A percentile compares a stretch with the other conserved stretches of the same genome.
These are phyloP conservation scores for Arctium lappa DNA, from an alignment of 129 eudicot genomes.

Conservation along the genomic window DNA sequence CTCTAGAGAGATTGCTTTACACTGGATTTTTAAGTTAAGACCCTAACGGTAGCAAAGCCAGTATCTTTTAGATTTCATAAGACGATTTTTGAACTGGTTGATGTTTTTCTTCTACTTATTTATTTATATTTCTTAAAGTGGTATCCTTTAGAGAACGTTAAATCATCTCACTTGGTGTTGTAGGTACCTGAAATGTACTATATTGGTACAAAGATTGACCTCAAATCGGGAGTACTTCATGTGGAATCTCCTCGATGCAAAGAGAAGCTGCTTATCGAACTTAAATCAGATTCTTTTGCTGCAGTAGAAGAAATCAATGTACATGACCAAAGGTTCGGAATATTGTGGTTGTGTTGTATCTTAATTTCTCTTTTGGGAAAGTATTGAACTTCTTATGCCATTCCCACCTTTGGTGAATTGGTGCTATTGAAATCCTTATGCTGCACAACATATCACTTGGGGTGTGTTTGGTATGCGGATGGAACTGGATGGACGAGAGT, in stretches of 20 bases:
- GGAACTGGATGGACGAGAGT: no score
- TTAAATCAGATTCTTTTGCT: constrained; percentile 34
- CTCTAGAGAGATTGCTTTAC: neutral
- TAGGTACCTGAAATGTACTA: constrained; percentile 87
- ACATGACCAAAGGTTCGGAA: constrained; percentile 59
- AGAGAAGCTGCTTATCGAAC: constrained; percentile 59
- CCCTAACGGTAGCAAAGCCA: neutral
- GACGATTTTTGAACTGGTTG: neutral
- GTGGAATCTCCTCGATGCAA: constrained; percentile 79
- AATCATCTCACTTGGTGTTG: constrained; percentile 15
- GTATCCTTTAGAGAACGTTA: neutral
- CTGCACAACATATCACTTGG: neutral
- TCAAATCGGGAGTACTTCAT: constrained; percentile 53
- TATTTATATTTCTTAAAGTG: neutral
- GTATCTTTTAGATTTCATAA: neutral
- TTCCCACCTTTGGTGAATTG: neutral
- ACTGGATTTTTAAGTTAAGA: neutral
- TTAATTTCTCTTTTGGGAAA: neutral
- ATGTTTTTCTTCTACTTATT: neutral
- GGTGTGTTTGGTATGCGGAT: neutral
- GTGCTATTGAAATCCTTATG: neutral
- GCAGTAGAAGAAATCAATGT: constrained; percentile 58
- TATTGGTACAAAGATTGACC: constrained; percentile 72
- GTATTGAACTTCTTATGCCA: neutral
- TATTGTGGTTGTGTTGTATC: neutral